Conservation (phyloP, 208 protist species). For the Acanthamoeba healyi region DNA sequence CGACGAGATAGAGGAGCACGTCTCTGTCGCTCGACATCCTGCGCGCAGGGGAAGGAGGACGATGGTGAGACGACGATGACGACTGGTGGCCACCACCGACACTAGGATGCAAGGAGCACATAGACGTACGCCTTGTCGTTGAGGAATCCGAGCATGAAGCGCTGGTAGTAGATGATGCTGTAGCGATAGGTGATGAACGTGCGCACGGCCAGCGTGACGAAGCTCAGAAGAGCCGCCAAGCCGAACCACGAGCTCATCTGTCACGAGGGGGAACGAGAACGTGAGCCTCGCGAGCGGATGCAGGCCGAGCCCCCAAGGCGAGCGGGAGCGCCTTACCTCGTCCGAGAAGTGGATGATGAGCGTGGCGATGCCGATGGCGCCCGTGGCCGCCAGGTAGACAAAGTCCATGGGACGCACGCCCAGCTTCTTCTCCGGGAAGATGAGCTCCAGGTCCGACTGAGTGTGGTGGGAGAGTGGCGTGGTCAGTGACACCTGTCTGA, state of each 20-base stretch:
- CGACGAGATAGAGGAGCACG: not conserved
- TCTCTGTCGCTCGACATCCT: slow-evolving; percentile 20
- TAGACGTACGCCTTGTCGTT: slow-evolving; percentile 27
- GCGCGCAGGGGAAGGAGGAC: not conserved
- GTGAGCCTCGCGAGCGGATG: too few relatives aligned
- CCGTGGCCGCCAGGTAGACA: slow-evolving; percentile 8
- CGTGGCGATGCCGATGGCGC: not conserved
- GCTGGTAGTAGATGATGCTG: slow-evolving; percentile 39
- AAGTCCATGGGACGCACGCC: slow-evolving; percentile 32
- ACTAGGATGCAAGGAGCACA: not conserved
- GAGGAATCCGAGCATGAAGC: slow-evolving; percentile 25
- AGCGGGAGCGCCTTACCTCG: not conserved
- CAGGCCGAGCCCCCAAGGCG: too few relatives aligned
- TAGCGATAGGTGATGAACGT: slow-evolving; percentile 47
- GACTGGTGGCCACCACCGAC: too few relatives aligned
- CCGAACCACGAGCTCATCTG: slow-evolving; percentile 17
- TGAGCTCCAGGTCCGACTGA: slow-evolving; percentile 5
- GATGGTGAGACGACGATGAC: not conserved
- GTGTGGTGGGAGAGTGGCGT: too few relatives aligned
- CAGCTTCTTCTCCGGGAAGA: slow-evolving; percentile 40
- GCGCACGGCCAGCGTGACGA: not conserved
- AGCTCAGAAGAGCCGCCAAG: not conserved
- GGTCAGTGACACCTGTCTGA: too few relatives aligned
- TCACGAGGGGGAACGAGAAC: too few relatives aligned
- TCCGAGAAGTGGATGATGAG: slow-evolving; percentile 49